Evolutionary conservation across 495 filamentous ascomycete genomes (phyloP).

Genomic region (Aspergillus egyptiacus): DNA sequence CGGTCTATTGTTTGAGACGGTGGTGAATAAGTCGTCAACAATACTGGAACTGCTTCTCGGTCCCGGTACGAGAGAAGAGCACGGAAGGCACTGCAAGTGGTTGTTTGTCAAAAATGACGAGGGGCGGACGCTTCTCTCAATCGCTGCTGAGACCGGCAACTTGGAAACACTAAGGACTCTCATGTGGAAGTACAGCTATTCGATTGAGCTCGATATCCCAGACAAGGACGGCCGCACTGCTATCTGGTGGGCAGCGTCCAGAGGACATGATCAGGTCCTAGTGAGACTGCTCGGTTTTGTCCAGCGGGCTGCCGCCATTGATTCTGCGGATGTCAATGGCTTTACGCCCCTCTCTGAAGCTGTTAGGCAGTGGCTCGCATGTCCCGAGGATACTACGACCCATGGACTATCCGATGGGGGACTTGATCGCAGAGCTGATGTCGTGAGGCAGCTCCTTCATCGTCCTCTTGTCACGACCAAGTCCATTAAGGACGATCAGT

Average conservation of each 20-base stretch:
- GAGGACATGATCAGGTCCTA: not conserved
- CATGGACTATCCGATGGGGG: not conserved
- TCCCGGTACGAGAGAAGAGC: not conserved
- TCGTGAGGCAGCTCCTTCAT: not conserved
- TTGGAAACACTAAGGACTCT: not conserved
- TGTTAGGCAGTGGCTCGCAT: not conserved
- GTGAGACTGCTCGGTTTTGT: not conserved
- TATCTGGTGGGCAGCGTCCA: not conserved
- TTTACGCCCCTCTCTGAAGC: not conserved
- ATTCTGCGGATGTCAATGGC: not conserved
- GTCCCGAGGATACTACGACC: not conserved
- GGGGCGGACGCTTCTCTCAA: not conserved
- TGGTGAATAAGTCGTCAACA: not conserved
- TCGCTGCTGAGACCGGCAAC: not conserved
- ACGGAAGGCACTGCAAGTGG: not conserved
- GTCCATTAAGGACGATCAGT: not conserved
- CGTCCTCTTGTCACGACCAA: not conserved
- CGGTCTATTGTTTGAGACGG: not conserved
- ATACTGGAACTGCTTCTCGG: not conserved
- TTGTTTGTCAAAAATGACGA: not conserved
- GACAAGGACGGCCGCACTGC: not conserved
- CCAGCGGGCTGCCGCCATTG: not conserved
- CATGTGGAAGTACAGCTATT: not conserved
- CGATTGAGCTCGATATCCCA: not conserved
- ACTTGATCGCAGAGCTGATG: not conserved